Conservation (phyloP, 2,329 filamentous ascomycete species). For the Diplodia corticola region DNA sequence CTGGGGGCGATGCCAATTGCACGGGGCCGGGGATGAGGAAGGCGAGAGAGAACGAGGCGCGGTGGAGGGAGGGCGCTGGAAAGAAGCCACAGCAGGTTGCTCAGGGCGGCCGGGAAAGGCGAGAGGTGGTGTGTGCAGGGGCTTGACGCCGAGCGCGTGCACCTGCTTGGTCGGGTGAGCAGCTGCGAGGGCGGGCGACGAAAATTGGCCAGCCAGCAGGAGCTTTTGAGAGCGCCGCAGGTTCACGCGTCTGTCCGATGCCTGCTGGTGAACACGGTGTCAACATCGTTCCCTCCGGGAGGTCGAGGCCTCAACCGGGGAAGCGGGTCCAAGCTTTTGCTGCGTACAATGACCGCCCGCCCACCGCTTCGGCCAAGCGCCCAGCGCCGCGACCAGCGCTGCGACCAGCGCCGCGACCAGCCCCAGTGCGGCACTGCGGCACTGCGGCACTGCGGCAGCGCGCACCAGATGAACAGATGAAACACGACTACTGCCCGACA, state of each 20-base stretch:
- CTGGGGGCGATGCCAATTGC: background rate
- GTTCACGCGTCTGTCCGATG: background rate
- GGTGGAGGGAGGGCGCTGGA: background rate
- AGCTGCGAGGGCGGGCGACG: constrained; percentile 12
- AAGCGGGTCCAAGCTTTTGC: background rate
- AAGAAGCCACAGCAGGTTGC: background rate
- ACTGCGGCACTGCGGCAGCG: background rate
- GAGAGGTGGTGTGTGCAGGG: constrained; percentile 20
- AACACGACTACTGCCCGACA: background rate
- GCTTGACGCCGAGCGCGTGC: constrained; percentile 1
- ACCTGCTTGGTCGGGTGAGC: background rate
- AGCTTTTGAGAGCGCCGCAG: background rate
- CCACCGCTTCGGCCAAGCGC: background rate
- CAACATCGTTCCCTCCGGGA: background rate
- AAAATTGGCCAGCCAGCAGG: background rate
- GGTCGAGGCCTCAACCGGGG: background rate
- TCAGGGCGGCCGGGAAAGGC: background rate
- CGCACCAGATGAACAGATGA: background rate
- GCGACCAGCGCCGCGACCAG: background rate
- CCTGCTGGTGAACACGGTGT: background rate
- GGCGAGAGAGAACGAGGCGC: background rate
- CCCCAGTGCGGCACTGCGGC: background rate
- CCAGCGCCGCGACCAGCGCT: background rate
- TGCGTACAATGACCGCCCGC: background rate
- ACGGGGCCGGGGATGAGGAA: background rate